Conservation (phyloP, 805 yeast genomes). For the Metschnikowia shivogae region DNA sequence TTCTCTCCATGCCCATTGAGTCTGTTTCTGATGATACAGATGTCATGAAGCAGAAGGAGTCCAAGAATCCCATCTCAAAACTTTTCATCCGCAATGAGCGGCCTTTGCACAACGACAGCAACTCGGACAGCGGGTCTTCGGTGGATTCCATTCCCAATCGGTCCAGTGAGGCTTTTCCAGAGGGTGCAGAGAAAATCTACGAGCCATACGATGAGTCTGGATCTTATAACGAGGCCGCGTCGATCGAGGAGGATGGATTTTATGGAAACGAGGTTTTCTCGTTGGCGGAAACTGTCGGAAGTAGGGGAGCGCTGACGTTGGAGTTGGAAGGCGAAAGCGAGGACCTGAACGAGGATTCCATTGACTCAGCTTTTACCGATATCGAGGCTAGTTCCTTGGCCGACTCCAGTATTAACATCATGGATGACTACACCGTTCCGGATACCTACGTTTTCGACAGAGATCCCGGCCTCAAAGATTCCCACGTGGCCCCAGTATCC, state of each 20-base stretch:
- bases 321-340: slow-evolving; percentile 16
- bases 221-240: not conserved
- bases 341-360: slow-evolving; percentile 24
- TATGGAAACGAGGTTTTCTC: not conserved
- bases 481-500: not conserved
- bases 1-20: slow-evolving; percentile 1
- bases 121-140: slow-evolving; percentile 11
- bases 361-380: slow-evolving; percentile 43
- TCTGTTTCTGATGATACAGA: not conserved
- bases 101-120: slow-evolving; percentile 1
- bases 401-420: slow-evolving; percentile 20
- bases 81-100: slow-evolving; percentile 13
- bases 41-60: slow-evolving; percentile 3
- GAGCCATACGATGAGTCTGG: not conserved
- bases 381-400: slow-evolving; percentile 38
- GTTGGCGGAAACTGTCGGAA: not conserved
- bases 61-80: slow-evolving; percentile 12
- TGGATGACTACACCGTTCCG: slow-evolving; percentile 19
- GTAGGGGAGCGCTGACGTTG: slow-evolving; percentile 1
- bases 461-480: slow-evolving; percentile 2
- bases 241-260: not conserved
- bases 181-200: not conserved
- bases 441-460: slow-evolving; percentile 13
- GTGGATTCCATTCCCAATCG: not conserved
- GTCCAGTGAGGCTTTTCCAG: not conserved